Conservation (phyloP, 78 protist species). For the Bodo saltans region DNA sequence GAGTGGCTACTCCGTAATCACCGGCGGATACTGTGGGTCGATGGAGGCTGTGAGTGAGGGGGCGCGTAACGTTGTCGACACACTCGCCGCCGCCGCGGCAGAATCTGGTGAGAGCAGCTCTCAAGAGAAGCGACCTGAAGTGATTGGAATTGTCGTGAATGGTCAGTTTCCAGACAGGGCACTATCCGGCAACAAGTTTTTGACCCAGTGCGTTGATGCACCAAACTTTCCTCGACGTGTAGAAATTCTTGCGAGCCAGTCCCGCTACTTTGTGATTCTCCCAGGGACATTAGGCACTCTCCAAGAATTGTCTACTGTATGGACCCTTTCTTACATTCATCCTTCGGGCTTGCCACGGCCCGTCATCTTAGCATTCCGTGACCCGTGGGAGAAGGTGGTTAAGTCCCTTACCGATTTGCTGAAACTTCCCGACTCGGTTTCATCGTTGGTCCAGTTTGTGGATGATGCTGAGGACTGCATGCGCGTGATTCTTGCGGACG, state of each 20-base stretch:
- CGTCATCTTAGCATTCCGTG: neutral
- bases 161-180: neutral
- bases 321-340: neutral
- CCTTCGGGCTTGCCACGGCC: neutral
- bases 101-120: no score
- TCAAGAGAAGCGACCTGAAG: no score
- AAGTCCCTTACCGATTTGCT: neutral
- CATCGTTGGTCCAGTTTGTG: neutral
- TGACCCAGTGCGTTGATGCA: neutral
- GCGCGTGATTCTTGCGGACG: neutral
- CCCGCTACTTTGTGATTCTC: neutral
- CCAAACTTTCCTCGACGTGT: neutral
- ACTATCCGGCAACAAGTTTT: neutral
- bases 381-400: neutral
- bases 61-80: neutral
- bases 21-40: slow-evolving; percentile 2
- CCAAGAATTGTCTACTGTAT: neutral
- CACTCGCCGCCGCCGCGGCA: no score
- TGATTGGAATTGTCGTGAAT: neutral
- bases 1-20: neutral
- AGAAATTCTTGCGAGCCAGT: neutral
- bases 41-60: neutral
- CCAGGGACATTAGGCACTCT: slow-evolving; percentile 10
- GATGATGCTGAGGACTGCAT: neutral
- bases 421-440: neutral